These are phyloP conservation scores for Mariannaea sp. DNA, from an alignment of 2,329 filamentous ascomycete genomes.

Conservation along the genomic window DNA sequence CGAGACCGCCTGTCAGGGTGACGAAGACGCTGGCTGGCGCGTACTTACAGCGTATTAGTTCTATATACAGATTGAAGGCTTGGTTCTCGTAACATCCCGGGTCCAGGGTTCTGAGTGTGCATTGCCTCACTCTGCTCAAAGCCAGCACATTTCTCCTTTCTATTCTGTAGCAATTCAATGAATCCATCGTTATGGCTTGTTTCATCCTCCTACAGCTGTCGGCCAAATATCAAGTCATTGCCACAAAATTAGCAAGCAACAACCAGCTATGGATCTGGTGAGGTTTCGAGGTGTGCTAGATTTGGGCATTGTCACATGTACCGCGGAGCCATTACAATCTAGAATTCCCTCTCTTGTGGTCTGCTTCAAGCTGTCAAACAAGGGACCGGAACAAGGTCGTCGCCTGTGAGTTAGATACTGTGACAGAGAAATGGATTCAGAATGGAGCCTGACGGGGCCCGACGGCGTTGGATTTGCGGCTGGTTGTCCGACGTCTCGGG, in stretches of 20 bases:
- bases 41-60: too few relatives aligned
- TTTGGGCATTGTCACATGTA: slow-evolving; percentile 9
- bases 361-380: slow-evolving; percentile 2
- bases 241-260: background rate
- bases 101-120: too few relatives aligned
- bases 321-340: slow-evolving; percentile 4
- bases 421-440: too few relatives aligned
- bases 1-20: background rate
- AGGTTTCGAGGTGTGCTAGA: too few relatives aligned
- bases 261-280: background rate
- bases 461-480: slow-evolving; percentile 16
- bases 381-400: slow-evolving; percentile 5
- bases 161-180: too few relatives aligned
- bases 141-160: slow-evolving; percentile 4
- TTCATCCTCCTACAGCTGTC: background rate
- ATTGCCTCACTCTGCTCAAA: slow-evolving; percentile 12
- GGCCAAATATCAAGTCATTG: slow-evolving; percentile 2
- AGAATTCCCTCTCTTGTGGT: background rate
- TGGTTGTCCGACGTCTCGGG: slow-evolving; percentile 31
- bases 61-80: too few relatives aligned
- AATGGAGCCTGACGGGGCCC: slow-evolving; percentile 17
- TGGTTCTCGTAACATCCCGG: too few relatives aligned
- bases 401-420: slow-evolving; percentile 14
- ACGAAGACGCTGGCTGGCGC: background rate
- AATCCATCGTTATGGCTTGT: background rate